These are phyloP conservation scores for Jackrogersella minutella DNA, from an alignment of 495 filamentous ascomycete genomes.

Conservation along the genomic window DNA sequence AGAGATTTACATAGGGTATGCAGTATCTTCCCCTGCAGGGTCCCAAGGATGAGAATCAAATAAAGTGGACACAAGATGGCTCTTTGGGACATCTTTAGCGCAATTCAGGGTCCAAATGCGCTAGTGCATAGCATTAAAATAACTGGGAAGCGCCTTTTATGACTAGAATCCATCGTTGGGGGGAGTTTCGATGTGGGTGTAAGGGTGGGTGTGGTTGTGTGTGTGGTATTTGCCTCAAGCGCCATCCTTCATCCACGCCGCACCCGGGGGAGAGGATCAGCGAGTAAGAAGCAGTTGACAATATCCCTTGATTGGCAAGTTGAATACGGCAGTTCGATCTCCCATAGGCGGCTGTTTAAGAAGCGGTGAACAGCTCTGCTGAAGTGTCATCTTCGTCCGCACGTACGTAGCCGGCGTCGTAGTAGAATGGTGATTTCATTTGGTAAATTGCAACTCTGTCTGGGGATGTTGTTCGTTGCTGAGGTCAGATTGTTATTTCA, in stretches of 20 bases:
- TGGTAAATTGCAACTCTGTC: constrained; percentile 13
- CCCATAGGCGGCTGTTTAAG: constrained; percentile 14
- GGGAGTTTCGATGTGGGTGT: background rate
- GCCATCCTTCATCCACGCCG: constrained; percentile 2
- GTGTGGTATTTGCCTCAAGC: background rate
- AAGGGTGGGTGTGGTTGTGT: background rate
- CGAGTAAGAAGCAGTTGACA: constrained; percentile 10
- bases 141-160: constrained; percentile 7
- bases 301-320: background rate
- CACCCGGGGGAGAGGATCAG: constrained; percentile 32
- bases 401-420: constrained; percentile 8
- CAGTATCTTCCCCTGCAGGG: constrained; percentile 19
- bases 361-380: constrained; percentile 31
- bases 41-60: constrained; percentile 23
- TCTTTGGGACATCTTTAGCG: constrained; percentile 10
- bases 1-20: background rate
- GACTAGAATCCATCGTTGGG: too few species aligned
- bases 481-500: constrained; percentile 37
- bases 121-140: constrained; percentile 19
- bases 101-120: constrained; percentile 35
- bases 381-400: constrained; percentile 21
- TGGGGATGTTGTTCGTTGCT: constrained; percentile 19
- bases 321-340: constrained; percentile 23
- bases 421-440: background rate
- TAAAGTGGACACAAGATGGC: constrained; percentile 7